Percentiles rank a stretch among this genome's conserved stretches.
Evolutionary conservation across 148 eudicot genomes (phyloP).

Genomic region (Rhododendron mucronatum): DNA sequence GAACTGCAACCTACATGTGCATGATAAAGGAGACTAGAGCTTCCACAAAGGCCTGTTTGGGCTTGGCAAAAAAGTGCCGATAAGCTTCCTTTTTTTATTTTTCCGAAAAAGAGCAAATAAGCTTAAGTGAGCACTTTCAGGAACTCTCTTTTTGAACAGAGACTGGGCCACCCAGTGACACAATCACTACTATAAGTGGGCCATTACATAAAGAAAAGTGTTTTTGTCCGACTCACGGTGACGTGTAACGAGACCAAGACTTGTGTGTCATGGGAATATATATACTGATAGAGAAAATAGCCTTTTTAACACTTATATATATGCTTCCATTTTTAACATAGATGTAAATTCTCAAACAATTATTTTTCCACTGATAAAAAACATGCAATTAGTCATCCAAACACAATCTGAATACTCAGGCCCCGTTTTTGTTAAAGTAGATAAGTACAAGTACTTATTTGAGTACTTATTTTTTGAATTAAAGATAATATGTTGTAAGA

Average conservation of each 20-base stretch:
- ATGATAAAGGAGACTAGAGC: conserved; percentile 15
- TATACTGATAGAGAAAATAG: not conserved
- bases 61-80: conserved; percentile 13
- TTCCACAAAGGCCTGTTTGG: conserved; percentile 14
- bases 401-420: not conserved
- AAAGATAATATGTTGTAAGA: too few relatives aligned
- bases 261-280: not conserved
- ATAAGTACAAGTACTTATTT: too few relatives aligned
- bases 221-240: conserved; percentile 53
- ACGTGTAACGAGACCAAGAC: conserved; percentile 35
- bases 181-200: not conserved
- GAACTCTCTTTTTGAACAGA: conserved; percentile 7
- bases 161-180: conserved; percentile 21
- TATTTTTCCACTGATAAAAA: too few relatives aligned
- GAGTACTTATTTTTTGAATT: too few relatives aligned
- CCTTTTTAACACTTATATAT: too few relatives aligned
- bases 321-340: not conserved
- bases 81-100: conserved; percentile 11
- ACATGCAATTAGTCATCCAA: too few relatives aligned
- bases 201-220: conserved; percentile 14
- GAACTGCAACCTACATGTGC: conserved; percentile 2
- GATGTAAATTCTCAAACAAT: not conserved
- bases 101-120: conserved; percentile 14
- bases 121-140: conserved; percentile 22
- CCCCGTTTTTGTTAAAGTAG: too few relatives aligned